phyloP scores from a whole-genome alignment of 176 grass and related monocot genomes.

The Tillandsia fasciculata region DNA sequence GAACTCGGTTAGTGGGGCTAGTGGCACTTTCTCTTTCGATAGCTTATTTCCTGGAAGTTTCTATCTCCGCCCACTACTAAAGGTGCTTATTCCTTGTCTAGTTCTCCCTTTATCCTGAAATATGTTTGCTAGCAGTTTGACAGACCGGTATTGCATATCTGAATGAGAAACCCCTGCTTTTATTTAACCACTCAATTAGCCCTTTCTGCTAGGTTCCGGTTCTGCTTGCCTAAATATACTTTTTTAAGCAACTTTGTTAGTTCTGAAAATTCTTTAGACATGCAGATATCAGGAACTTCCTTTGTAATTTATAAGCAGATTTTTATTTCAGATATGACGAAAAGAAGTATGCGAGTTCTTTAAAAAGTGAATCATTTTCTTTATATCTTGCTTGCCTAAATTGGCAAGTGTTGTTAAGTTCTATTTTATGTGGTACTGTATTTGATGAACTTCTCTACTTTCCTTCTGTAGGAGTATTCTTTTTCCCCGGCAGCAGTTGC shows the following conservation, averaged over 20 bases:
- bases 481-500: conserved; percentile 68
- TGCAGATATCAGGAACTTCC: background rate
- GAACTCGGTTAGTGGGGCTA: conserved; percentile 69
- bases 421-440: background rate
- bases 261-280: no score
- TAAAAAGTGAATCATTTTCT: background rate
- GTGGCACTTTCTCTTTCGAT: conserved; percentile 71
- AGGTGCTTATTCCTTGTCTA: conserved; percentile 30
- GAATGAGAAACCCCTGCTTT: no score
- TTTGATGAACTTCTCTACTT: conserved; percentile 2
- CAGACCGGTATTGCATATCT: no score
- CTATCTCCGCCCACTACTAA: conserved; percentile 85
- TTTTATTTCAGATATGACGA: background rate
- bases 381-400: background rate
- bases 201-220: no score
- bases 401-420: background rate
- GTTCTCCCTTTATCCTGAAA: background rate
- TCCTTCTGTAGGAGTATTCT: conserved; percentile 74
- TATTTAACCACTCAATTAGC: no score
- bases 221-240: no score
- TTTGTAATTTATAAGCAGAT: background rate
- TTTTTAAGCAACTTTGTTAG: no score
- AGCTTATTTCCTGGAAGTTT: conserved; percentile 94
- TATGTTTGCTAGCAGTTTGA: background rate
- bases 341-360: background rate